These are phyloP conservation scores for Pseudozyma flocculosa DNA, from an alignment of 1,284 basidiomycete species.

Conservation along the genomic window DNA sequence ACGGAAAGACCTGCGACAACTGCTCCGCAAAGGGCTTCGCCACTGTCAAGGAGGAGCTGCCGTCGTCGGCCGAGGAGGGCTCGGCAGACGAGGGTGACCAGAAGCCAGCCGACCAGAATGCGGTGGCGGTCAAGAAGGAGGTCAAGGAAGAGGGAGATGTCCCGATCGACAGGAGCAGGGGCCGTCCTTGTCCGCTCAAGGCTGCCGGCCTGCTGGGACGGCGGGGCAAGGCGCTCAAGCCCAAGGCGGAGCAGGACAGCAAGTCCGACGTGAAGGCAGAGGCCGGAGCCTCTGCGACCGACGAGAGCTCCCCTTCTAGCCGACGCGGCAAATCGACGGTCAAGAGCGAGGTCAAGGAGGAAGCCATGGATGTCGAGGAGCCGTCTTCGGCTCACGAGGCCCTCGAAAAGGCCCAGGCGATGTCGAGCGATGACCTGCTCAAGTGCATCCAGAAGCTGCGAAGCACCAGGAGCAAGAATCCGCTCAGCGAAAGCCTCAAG, in stretches of 20 bases:
- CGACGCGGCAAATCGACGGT: not conserved
- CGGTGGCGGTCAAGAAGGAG: conserved; percentile 1
- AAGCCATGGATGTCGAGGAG: conserved; percentile 2
- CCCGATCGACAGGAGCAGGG: not conserved
- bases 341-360: conserved; percentile 8
- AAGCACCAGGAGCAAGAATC: conserved; percentile 12
- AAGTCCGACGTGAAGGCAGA: conserved; percentile 1
- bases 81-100: conserved; percentile 1
- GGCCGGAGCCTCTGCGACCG: not conserved
- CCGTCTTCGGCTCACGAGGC: conserved; percentile 1
- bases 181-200: conserved; percentile 29
- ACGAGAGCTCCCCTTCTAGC: too few species aligned
- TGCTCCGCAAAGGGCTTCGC: conserved; percentile 56
- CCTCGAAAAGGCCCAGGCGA: too few species aligned
- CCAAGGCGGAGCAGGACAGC: conserved; percentile 6
- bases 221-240: conserved; percentile 37
- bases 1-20: conserved; percentile 60
- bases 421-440: conserved; percentile 6
- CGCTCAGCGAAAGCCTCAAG: conserved; percentile 9
- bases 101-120: not conserved
- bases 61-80: conserved; percentile 5
- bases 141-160: not conserved
- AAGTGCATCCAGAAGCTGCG: conserved; percentile 8
- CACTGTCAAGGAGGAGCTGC: conserved; percentile 46
- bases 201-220: conserved; percentile 24